A percentile compares a stretch with the other conserved stretches of the same genome.
These are phyloP conservation scores for Corylus heterophylla DNA, from an alignment of 306 rosid species.

Conservation along the genomic window DNA sequence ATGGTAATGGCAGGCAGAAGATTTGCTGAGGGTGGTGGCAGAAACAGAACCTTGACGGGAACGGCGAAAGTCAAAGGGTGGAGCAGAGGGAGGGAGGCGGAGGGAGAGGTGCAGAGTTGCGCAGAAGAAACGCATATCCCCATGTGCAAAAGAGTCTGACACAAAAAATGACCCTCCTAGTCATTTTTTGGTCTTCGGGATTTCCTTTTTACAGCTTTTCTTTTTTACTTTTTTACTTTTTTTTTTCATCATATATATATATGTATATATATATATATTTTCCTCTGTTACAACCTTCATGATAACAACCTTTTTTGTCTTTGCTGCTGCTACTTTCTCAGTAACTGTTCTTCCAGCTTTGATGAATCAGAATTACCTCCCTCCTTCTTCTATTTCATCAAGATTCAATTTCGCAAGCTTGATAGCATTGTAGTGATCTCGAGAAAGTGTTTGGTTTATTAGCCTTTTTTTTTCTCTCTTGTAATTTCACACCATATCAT, in stretches of 20 bases:
- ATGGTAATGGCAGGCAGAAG: constrained; percentile 3
- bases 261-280: too few species aligned
- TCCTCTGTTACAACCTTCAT: constrained; percentile 3
- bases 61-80: constrained; percentile 37
- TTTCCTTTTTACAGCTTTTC: constrained; percentile 22
- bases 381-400: not conserved
- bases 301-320: constrained; percentile 19
- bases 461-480: not conserved
- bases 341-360: not conserved
- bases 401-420: not conserved
- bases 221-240: constrained; percentile 13
- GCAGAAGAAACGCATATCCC: constrained; percentile 47
- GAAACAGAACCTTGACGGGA: constrained; percentile 27
- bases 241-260: not conserved
- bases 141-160: constrained; percentile 44
- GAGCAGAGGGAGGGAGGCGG: not conserved
- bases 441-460: not conserved
- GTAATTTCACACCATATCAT: constrained; percentile 13
- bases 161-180: constrained; percentile 31
- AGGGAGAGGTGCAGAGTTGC: not conserved
- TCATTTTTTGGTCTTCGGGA: constrained; percentile 44
- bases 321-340: too few species aligned
- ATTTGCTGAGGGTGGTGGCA: constrained; percentile 1
- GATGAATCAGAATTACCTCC: not conserved
- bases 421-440: too few species aligned